A percentile compares a stretch with the other conserved stretches of the same genome.
Evolutionary conservation across 2,329 filamentous ascomycete species (phyloP).

Genomic region (Penicillium sclerotigenum): DNA sequence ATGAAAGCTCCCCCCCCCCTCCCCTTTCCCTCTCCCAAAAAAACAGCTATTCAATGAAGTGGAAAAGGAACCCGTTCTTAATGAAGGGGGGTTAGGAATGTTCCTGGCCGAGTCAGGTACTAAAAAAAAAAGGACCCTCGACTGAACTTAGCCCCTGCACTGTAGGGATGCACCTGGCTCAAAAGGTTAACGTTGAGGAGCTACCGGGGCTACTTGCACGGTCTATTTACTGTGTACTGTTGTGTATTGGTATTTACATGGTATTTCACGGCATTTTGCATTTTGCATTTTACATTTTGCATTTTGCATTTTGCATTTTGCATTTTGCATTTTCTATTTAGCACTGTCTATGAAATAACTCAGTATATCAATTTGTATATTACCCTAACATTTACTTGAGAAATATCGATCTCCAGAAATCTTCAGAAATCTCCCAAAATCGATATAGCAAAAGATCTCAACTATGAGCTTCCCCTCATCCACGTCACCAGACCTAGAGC

Average conservation of each 20-base stretch:
- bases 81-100: conserved; percentile 6
- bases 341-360: too few species aligned
- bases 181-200: conserved; percentile 23
- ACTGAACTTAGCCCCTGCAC: conserved; percentile 9
- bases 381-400: too few species aligned
- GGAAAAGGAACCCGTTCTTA: conserved; percentile 2
- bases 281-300: background rate
- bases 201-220: conserved; percentile 1
- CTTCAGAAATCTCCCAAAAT: background rate
- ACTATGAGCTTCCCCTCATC: background rate
- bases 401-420: background rate
- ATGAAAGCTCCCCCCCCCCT: background rate
- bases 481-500: conserved; percentile 6
- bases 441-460: background rate
- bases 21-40: too few species aligned
- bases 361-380: too few species aligned
- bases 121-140: conserved; percentile 6
- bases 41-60: background rate
- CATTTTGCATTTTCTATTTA: background rate
- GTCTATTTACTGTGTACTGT: background rate
- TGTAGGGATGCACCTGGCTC: conserved; percentile 23
- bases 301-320: background rate
- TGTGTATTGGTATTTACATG: background rate
- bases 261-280: background rate
- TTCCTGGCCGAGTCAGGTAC: conserved; percentile 14